These are phyloP conservation scores for Yamadazyma sp. DNA, from an alignment of 1,139 yeast species.

Conservation along the genomic window DNA sequence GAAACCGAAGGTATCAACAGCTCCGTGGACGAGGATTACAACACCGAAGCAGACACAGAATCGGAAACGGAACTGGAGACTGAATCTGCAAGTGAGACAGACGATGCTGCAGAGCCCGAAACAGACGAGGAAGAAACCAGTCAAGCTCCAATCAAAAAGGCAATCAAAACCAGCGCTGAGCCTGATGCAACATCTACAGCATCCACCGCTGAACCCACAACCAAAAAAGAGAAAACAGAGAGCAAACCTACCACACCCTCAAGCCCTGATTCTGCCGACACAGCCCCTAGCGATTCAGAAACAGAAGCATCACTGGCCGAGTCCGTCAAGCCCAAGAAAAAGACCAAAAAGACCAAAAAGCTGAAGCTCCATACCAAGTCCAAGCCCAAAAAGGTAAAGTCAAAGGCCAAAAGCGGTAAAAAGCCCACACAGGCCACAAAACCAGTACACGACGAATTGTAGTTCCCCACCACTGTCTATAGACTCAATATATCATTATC, in stretches of 20 bases:
- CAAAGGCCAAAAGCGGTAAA: neutral
- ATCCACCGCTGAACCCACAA: too few species aligned
- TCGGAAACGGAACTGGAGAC: constrained; percentile 1
- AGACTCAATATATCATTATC: neutral
- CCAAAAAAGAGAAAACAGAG: too few species aligned
- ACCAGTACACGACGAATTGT: constrained; percentile 23
- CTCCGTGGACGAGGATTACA: constrained; percentile 4
- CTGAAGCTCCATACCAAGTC: neutral
- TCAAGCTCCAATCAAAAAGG: too few species aligned
- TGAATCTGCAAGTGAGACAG: neutral
- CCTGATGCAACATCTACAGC: too few species aligned
- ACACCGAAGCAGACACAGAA: constrained; percentile 5
- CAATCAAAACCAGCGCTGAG: too few species aligned
- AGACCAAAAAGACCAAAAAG: neutral
- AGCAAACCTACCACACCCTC: too few species aligned
- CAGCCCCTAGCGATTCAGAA: neutral
- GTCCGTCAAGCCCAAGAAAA: constrained; percentile 2
- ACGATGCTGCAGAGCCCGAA: too few species aligned
- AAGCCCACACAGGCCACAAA: constrained; percentile 7
- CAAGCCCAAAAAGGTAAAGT: constrained; percentile 1
- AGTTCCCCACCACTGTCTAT: constrained; percentile 1
- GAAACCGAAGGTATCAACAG: constrained; percentile 4
- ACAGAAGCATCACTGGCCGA: neutral
- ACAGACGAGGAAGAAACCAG: too few species aligned
- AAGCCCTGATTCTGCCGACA: too few species aligned